phyloP scores from a whole-genome alignment of 2,329 filamentous ascomycete species.

The Colletotrichum sp. region DNA sequence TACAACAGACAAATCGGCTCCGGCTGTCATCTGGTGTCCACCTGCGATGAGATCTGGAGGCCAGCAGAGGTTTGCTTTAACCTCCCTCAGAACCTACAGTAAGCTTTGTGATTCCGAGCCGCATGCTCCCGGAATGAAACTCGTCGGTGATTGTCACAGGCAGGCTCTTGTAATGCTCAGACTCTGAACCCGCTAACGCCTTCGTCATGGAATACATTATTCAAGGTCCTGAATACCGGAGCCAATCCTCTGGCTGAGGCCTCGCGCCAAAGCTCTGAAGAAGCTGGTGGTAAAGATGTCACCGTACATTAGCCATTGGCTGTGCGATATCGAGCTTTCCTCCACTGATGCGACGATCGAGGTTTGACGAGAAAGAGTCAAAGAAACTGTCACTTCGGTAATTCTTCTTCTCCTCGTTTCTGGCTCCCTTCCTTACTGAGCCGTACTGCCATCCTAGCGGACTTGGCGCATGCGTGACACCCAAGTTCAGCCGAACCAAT shows the following conservation, averaged over 20 bases:
- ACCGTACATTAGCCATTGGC: slow-evolving; percentile 11
- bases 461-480: slow-evolving; percentile 5
- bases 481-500: slow-evolving; percentile 8
- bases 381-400: background rate
- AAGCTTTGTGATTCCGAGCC: background rate
- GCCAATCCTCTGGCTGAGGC: background rate
- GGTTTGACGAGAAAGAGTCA: slow-evolving; percentile 1
- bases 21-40: background rate
- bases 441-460: background rate
- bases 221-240: background rate
- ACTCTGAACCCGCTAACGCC: background rate
- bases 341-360: slow-evolving; percentile 20
- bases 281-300: background rate
- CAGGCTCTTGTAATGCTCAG: background rate
- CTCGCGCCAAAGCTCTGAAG: background rate
- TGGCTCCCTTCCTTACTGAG: background rate
- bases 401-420: background rate
- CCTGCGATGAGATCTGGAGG: background rate
- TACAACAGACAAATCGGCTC: background rate
- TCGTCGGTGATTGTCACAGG: background rate
- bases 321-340: slow-evolving; percentile 2
- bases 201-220: background rate
- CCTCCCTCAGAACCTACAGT: background rate
- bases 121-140: background rate
- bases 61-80: background rate